Evolutionary conservation across 139 green algal genomes (phyloP).

Genomic region (Chlorella ohadii): DNA sequence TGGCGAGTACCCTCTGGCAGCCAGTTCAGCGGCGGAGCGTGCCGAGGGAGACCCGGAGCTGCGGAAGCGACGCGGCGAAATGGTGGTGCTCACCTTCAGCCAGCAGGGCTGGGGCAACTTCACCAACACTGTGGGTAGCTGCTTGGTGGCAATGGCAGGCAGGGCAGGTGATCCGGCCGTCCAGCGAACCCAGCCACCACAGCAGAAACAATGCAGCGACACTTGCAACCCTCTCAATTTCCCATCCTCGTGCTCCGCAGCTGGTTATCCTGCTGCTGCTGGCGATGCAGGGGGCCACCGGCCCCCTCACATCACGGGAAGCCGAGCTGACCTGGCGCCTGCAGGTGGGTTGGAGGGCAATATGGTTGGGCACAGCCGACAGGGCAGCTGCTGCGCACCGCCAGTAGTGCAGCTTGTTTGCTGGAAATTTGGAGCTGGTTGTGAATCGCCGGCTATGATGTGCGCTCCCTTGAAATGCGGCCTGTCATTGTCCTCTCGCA

Average conservation of each 20-base stretch:
- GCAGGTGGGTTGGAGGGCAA: not conserved
- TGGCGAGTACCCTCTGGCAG: slow-evolving; percentile 83
- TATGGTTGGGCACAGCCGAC: too few species aligned
- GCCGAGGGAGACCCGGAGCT: slow-evolving; percentile 59
- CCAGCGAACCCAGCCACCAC: too few species aligned
- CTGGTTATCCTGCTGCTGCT: slow-evolving; percentile 45
- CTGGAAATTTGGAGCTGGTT: too few species aligned
- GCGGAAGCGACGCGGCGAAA: slow-evolving; percentile 45
- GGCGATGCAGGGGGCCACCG: slow-evolving; percentile 27
- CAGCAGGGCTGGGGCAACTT: slow-evolving; percentile 49
- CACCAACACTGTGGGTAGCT: slow-evolving; percentile 33
- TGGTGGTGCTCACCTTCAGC: slow-evolving; percentile 47
- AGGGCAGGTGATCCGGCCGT: too few species aligned
- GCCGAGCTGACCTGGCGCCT: slow-evolving; percentile 16
- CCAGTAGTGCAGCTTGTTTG: too few species aligned
- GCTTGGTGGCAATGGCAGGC: too few species aligned
- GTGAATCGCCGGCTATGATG: too few species aligned
- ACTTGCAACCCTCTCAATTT: too few species aligned
- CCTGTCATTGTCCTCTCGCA: not conserved
- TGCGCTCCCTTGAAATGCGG: too few species aligned
- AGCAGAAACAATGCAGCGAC: too few species aligned
- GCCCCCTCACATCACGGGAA: not conserved
- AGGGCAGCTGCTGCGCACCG: too few species aligned
- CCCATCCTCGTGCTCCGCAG: too few species aligned
- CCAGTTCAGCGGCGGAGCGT: slow-evolving; percentile 77